Base-by-base conservation (phyloP, 306 rosid genomes). In the Adenanthera pavonina region DNA sequence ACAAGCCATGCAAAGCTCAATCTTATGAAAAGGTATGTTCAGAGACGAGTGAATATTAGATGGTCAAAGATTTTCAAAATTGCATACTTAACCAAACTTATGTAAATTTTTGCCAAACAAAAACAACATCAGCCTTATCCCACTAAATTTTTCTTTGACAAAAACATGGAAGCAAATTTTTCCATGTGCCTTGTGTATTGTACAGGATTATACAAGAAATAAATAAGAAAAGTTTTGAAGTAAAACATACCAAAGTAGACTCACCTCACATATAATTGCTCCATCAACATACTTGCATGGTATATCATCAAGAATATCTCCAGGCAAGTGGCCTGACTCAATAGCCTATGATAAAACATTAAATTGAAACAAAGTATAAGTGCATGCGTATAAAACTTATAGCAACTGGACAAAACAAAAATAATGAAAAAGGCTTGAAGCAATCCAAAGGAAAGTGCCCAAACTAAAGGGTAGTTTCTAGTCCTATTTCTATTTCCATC, bases 321-420 rank as follows among this genome's bases (percentile, higher is more conserved):
- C 96, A 80, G 98, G 99, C 88, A 93, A 86, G 84, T 89, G 97
- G 74, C 98, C 99, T 80, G 97, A 92, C 84, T 96, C 99, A 81
- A 96, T 96, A 75, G 98, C 98, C 99, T 95, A 40, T 82, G 89
- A 83, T 64, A 78, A 49, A 88, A 62, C 64, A 59, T 70, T 30
- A 75, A 44, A 85, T 44, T 69, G 61, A 81, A 81, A 79, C 14
- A 79, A 75, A 72, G 57, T 44, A 78, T 82, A 62, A 79, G 84
- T 56, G 61, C 33, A 57, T 38, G 57, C 67, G 25, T 1, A 15
- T 14, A 25, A 11, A 75, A 25, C 70, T 20, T 59, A 51, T 44
- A 44, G 71, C 4, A 75, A 60, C 75, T 54, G 78, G 40, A 60
- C 33, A 77, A 78, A 75, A 52, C 3, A 52, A 65, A 82, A 74